Evolutionary conservation across 768 basidiomycete species (phyloP).

Genomic region (Termitomyces sp.): DNA sequence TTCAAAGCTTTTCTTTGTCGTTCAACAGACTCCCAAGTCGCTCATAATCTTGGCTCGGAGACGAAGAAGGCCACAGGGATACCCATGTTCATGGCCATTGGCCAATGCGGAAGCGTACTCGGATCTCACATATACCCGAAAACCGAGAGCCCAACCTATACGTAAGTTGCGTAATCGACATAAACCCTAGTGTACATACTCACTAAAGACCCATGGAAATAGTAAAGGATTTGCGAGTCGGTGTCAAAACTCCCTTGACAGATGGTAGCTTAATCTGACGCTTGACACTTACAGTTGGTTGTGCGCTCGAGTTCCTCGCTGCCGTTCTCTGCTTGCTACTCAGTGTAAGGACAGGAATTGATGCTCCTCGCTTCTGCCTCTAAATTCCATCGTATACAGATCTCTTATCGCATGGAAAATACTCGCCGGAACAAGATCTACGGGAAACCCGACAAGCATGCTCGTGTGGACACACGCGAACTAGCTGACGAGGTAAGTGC

Average conservation of each 20-base stretch:
- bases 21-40: constrained; percentile 27
- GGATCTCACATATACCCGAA: constrained; percentile 71
- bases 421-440: constrained; percentile 45
- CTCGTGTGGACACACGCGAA: constrained; percentile 55
- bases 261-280: constrained; percentile 1
- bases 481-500: constrained; percentile 57
- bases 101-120: constrained; percentile 72
- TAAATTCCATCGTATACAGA: constrained; percentile 26
- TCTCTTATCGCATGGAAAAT: constrained; percentile 63
- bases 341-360: constrained; percentile 28
- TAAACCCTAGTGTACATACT: background rate
- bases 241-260: constrained; percentile 10
- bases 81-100: constrained; percentile 76
- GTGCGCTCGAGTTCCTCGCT: constrained; percentile 52
- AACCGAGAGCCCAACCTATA: constrained; percentile 58
- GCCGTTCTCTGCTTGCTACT: constrained; percentile 47
- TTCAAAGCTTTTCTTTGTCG: background rate
- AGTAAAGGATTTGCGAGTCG: constrained; percentile 58
- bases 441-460: constrained; percentile 43
- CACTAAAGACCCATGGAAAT: constrained; percentile 1
- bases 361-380: background rate
- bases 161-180: constrained; percentile 32
- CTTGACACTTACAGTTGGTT: constrained; percentile 31
- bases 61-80: constrained; percentile 74
- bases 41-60: constrained; percentile 75